phyloP scores from a whole-genome alignment of 768 basidiomycete species.

The Hemileccinum rubropunctum region DNA sequence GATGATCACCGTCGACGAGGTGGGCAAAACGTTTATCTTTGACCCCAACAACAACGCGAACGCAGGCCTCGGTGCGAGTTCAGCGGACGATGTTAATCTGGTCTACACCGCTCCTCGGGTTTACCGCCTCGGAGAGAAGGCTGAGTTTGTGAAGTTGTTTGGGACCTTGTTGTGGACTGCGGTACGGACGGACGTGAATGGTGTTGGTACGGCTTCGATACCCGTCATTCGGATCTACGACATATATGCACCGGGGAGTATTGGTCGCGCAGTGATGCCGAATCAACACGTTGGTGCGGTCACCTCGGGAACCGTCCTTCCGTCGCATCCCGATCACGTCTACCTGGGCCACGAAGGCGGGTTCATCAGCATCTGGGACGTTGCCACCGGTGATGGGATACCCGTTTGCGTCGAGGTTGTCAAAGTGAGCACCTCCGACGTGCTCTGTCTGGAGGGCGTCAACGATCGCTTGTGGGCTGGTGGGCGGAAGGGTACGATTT shows the following conservation, averaged over 20 bases:
- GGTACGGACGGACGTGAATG: conserved; percentile 48
- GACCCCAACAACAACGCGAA: conserved; percentile 37
- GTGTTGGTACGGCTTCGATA: conserved; percentile 41
- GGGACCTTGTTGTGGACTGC: conserved; percentile 85
- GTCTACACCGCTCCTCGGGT: conserved; percentile 51
- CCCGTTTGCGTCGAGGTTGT: conserved; percentile 72
- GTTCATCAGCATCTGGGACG: conserved; percentile 77
- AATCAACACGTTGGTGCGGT: conserved; percentile 78
- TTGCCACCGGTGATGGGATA: conserved; percentile 50
- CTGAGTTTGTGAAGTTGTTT: conserved; percentile 73
- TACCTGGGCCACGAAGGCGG: conserved; percentile 95
- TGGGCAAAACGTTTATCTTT: conserved; percentile 80
- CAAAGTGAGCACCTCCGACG: conserved; percentile 78
- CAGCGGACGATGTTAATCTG: conserved; percentile 43
- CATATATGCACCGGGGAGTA: conserved; percentile 55
- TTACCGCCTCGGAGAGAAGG: conserved; percentile 74
- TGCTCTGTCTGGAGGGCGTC: conserved; percentile 83
- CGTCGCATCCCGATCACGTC: conserved; percentile 60
- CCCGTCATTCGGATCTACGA: conserved; percentile 86
- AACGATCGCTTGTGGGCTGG: conserved; percentile 87
- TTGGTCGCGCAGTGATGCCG: conserved; percentile 54
- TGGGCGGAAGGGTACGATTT: conserved; percentile 74
- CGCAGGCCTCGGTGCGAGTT: conserved; percentile 19
- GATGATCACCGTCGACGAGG: conserved; percentile 84
- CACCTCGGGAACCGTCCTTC: conserved; percentile 74